Base-by-base conservation (phyloP, 2,329 filamentous ascomycete genomes). In the Rhinocladiella similis region DNA sequence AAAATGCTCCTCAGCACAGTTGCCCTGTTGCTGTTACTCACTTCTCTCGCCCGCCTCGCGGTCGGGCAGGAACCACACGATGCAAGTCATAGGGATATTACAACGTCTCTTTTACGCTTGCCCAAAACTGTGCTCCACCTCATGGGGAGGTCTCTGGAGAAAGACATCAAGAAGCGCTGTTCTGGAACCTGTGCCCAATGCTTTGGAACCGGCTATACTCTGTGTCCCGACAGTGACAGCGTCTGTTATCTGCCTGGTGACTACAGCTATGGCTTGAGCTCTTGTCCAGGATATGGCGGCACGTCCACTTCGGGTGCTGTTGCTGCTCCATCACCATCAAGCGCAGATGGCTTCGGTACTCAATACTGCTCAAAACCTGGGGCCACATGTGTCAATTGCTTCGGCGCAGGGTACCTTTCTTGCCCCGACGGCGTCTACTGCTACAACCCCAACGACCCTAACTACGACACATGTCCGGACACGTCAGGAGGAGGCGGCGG, bases 391-490 rank as follows among this genome's bases (percentile, higher is more conserved):
- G 38, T 33, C 2, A 2, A 2, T 2, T 53, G 50, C 20, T 53
- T 53, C 20, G 50, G 50, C 19, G 18, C 35, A 6, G 39, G 20
- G 14, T 53, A 53, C 27, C 19, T 46, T 2, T 2, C 5, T 2
- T 53, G 50, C 22, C 14, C 13, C n/a, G 50, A 53, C 16, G 39
- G 25, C 1, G 7, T 22, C 5, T 7, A 46, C 22, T 53, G 50
- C 50, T 53, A 53, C n/a, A 35, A 46, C 27, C 50, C 50, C 2
- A 20, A 46, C 20, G 50, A 53, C 35, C 50, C 50, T 3, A 2
- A 46, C 5, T 47, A 46, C 20, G 41, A 43, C 14, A 53, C 50
- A 1, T 53, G 50, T 18, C 50, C 50, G 16, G 50, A 53, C 25
- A 19, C 13, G 1, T 27, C 39, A 2, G 16, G 2, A 3, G 38